Evolutionary conservation across 306 rosid genomes (phyloP).

Genomic region (Citrullus amarus): DNA sequence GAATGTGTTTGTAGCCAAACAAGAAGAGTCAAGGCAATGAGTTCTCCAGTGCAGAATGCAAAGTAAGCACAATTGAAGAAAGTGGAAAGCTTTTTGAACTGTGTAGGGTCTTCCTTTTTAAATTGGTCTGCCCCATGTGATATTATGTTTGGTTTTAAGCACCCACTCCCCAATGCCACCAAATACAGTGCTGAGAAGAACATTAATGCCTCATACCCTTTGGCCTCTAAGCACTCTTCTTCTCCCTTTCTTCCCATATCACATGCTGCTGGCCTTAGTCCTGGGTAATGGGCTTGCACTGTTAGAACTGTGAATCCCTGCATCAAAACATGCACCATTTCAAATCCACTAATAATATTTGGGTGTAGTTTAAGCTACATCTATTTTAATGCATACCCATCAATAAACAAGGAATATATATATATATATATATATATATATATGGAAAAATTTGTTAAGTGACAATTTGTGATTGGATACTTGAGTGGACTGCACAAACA

Average conservation of each 20-base stretch:
- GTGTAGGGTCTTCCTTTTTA: constrained; percentile 22
- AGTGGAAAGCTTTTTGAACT: constrained; percentile 32
- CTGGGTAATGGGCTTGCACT: constrained; percentile 44
- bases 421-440: too few species aligned
- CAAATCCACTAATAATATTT: background rate
- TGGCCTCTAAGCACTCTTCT: constrained; percentile 24
- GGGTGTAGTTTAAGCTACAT: too few species aligned
- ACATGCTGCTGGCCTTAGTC: constrained; percentile 38
- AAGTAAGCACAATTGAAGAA: constrained; percentile 52
- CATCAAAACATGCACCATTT: background rate
- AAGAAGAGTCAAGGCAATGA: constrained; percentile 37
- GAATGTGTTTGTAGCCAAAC: constrained; percentile 57
- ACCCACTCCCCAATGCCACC: constrained; percentile 61
- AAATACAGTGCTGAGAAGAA: constrained; percentile 40
- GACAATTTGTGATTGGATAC: too few species aligned
- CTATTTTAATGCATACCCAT: too few species aligned
- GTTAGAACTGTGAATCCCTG: constrained; percentile 49
- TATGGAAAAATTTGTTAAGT: too few species aligned
- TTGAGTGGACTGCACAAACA: too few species aligned
- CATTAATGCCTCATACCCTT: constrained; percentile 31
- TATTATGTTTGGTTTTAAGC: constrained; percentile 50
- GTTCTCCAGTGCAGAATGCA: constrained; percentile 49
- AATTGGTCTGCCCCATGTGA: constrained; percentile 68
- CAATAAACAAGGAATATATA: too few species aligned
- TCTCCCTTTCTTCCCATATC: constrained; percentile 6